These are phyloP conservation scores for Pharus latifolius DNA, from an alignment of 176 grass and related monocot genomes.

Conservation along the genomic window DNA sequence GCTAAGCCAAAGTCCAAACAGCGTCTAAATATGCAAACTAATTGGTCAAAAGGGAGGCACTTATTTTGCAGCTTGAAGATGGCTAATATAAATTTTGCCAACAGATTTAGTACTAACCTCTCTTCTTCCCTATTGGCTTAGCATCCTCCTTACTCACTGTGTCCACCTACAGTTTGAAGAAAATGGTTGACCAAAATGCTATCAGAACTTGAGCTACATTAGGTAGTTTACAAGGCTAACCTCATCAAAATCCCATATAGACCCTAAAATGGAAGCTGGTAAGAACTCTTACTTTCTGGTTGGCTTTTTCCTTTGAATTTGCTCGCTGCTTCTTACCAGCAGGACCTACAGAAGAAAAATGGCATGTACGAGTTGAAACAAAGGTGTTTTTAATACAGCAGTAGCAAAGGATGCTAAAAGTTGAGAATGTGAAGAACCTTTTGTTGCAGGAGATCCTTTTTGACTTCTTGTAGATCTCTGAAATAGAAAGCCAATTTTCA, in stretches of 20 bases:
- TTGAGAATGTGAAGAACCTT: slow-evolving; percentile 25
- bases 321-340: slow-evolving; percentile 31
- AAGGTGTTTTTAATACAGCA: neutral
- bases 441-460: slow-evolving; percentile 43
- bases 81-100: neutral
- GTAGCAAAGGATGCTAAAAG: neutral
- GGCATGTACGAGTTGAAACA: neutral
- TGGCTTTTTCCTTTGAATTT: slow-evolving; percentile 19
- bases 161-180: slow-evolving; percentile 14
- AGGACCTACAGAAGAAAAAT: slow-evolving; percentile 27
- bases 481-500: slow-evolving; percentile 19
- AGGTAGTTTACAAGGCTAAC: neutral
- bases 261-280: neutral
- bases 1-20: neutral
- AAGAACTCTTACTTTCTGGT: neutral
- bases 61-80: neutral
- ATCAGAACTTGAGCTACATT: neutral
- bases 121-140: slow-evolving; percentile 37
- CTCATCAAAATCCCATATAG: neutral
- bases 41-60: too few species aligned
- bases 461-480: slow-evolving; percentile 35
- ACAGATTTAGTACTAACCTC: slow-evolving; percentile 39
- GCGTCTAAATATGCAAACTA: too few species aligned
- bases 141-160: slow-evolving; percentile 7
- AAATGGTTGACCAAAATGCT: neutral